These are phyloP conservation scores for Isoetes engelmannii DNA, from an alignment of 83 land plant species.

Conservation along the genomic window DNA sequence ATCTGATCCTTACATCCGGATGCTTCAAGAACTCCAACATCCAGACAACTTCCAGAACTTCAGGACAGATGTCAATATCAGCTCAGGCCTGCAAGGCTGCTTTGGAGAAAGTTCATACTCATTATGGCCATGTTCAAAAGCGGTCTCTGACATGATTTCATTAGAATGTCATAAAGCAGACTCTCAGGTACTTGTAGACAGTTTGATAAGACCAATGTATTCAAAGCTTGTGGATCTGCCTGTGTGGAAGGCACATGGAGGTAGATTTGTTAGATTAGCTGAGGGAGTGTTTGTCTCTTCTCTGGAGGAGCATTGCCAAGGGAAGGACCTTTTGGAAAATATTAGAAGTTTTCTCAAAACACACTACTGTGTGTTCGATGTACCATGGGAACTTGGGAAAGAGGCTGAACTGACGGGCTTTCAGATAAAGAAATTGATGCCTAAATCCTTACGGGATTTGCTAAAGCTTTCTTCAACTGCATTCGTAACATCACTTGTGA, in stretches of 20 bases:
- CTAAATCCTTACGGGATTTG: conserved; percentile 76
- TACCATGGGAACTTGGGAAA: conserved; percentile 79
- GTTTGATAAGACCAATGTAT: conserved; percentile 78
- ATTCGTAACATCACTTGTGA: conserved; percentile 55
- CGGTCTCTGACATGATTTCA: conserved; percentile 11
- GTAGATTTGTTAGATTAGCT: conserved; percentile 60
- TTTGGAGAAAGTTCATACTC: conserved; percentile 53
- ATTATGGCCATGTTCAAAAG: conserved; percentile 73
- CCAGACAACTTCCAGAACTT: conserved; percentile 40
- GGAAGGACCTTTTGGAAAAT: conserved; percentile 55
- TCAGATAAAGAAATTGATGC: conserved; percentile 66
- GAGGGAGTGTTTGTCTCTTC: conserved; percentile 96
- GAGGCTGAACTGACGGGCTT: conserved; percentile 78
- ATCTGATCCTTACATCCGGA: conserved; percentile 70
- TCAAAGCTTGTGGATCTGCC: conserved; percentile 71
- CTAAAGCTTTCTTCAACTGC: conserved; percentile 53
- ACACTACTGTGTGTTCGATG: conserved; percentile 86
- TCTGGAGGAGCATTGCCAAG: conserved; percentile 42
- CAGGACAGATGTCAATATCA: conserved; percentile 29
- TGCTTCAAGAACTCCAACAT: conserved; percentile 64
- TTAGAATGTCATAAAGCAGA: conserved; percentile 35
- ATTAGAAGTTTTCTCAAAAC: conserved; percentile 83
- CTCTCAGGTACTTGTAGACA: conserved; percentile 54
- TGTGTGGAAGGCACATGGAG: conserved; percentile 89
- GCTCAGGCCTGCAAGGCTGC: conserved; percentile 32